Percentiles rank a stretch among this genome's conserved stretches.
Evolutionary conservation across 2,329 filamentous ascomycete genomes (phyloP).

Genomic region (Trichocomaceae sp.): DNA sequence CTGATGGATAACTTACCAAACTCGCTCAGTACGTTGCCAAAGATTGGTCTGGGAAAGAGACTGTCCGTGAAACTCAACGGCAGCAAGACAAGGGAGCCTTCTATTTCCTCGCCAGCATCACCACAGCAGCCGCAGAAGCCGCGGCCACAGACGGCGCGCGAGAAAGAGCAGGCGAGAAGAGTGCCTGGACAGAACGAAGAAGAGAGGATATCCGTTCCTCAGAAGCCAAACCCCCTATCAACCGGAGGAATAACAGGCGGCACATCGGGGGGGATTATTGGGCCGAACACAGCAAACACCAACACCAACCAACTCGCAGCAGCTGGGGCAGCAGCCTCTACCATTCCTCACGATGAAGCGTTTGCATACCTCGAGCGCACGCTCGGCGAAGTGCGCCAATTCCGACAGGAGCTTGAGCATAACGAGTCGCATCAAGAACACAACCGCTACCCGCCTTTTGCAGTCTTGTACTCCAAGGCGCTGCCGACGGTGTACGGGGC

Average conservation of each 20-base stretch:
- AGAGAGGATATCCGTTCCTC: neutral
- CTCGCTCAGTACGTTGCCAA: slow-evolving; percentile 19
- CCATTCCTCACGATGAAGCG: slow-evolving; percentile 50
- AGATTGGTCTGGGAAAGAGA: slow-evolving; percentile 26
- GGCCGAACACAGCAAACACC: slow-evolving; percentile 21
- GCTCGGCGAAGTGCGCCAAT: slow-evolving; percentile 62
- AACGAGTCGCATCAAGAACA: slow-evolving; percentile 49
- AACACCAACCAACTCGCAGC: slow-evolving; percentile 21
- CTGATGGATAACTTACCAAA: slow-evolving; percentile 34
- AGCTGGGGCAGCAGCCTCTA: slow-evolving; percentile 26
- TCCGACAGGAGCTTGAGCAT: slow-evolving; percentile 68
- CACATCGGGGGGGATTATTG: neutral
- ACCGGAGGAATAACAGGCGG: neutral
- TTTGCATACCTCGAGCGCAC: slow-evolving; percentile 67
- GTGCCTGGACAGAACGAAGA: slow-evolving; percentile 7
- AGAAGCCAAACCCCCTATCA: neutral
- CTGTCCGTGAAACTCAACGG: slow-evolving; percentile 28
- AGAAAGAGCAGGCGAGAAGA: slow-evolving; percentile 13
- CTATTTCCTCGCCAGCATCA: neutral
- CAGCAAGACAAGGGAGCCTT: slow-evolving; percentile 12
- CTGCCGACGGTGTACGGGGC: slow-evolving; percentile 80
- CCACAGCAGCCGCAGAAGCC: slow-evolving; percentile 14
- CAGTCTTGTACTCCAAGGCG: slow-evolving; percentile 78
- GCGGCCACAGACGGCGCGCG: slow-evolving; percentile 8
- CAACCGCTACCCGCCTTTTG: slow-evolving; percentile 77